Evolutionary conservation across 1,139 yeast genomes (phyloP), one percentile per base, ranked within the genome.

Genomic region (Lipomyces yarrowii): DNA sequence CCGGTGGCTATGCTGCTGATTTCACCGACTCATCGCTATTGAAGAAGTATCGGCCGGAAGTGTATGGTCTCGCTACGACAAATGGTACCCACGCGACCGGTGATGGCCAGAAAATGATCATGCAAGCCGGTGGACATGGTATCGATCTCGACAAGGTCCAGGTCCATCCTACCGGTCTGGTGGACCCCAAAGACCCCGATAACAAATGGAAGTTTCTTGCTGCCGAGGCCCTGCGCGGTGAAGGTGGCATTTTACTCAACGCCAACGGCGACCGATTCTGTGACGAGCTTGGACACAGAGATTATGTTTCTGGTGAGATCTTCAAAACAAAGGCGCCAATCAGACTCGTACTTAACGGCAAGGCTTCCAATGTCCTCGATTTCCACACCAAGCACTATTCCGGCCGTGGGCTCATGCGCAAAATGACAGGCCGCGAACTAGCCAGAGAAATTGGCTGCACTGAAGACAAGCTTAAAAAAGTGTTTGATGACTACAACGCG

Each of bases 111-210:
- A 81, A 83, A 65, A 80, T 90, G 64, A 79, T 88, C 68, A 81
- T 84, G 76, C 83, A 82, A 63, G 69, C 80, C 30, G 85, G 88
- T 37, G 96, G 90, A 11, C 78, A 83, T 52, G 84, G 89, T 56
- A 84, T 88, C 57, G 92, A 89, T 74, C 82, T 89, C 86, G 91
- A 88, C 60, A 87, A 89, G 75, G 86, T 89, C 54, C 96, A 90
- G 77, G 88, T 90, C 18, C 93, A 88, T 72, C 96, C 96, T 32
- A 89, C 96, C 8, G 96, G 96, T 0, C 83, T 90, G 72, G 83
- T 90, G 68, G 90, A 88, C 71, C 87, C 87, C 60, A 80, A 83
- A 64, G 90, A 87, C 71, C 81, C 80, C 23, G 73, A 74, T n/a
- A 78, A 75, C 67, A 81, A 80, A 56, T 87, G 87, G 78, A 84